phyloP scores from a whole-genome alignment of 1,284 basidiomycete genomes.

The Stygiomarasmius scandens region DNA sequence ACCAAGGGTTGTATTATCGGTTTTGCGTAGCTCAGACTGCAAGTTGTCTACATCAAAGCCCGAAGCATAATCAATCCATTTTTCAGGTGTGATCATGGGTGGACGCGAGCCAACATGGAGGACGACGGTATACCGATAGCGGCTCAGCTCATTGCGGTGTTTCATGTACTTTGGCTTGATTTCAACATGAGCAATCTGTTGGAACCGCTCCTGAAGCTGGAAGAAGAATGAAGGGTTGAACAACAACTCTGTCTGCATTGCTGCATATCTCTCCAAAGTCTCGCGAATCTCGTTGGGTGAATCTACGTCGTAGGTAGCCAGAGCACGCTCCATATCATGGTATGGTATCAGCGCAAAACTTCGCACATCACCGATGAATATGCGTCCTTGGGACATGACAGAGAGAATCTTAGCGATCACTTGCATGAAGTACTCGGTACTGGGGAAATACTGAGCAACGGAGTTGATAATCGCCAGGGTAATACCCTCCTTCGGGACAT shows the following conservation, averaged over 20 bases:
- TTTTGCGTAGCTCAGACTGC: background rate
- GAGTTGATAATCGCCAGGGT: conserved; percentile 13
- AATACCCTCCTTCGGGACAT: background rate
- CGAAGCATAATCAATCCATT: background rate
- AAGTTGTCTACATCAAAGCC: background rate
- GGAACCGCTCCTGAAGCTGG: background rate
- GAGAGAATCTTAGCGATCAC: background rate
- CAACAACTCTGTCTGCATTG: conserved; percentile 7
- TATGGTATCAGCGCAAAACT: conserved; percentile 6
- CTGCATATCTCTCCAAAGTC: background rate
- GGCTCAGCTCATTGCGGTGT: conserved; percentile 47
- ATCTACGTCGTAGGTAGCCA: background rate
- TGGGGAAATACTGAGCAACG: conserved; percentile 13
- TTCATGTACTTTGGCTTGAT: conserved; percentile 27
- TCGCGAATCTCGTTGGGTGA: background rate
- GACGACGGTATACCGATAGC: conserved; percentile 2
- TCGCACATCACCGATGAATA: conserved; percentile 12
- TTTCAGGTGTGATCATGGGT: background rate
- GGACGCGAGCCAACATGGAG: background rate
- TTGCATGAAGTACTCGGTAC: conserved; percentile 2
- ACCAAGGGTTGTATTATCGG: background rate
- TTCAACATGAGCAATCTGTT: conserved; percentile 9
- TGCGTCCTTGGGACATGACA: conserved; percentile 1
- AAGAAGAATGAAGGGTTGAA: conserved; percentile 9
- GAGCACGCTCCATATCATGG: background rate